Conservation (phyloP, 2,329 filamentous ascomycete species). For the Aspergillus sp. region DNA sequence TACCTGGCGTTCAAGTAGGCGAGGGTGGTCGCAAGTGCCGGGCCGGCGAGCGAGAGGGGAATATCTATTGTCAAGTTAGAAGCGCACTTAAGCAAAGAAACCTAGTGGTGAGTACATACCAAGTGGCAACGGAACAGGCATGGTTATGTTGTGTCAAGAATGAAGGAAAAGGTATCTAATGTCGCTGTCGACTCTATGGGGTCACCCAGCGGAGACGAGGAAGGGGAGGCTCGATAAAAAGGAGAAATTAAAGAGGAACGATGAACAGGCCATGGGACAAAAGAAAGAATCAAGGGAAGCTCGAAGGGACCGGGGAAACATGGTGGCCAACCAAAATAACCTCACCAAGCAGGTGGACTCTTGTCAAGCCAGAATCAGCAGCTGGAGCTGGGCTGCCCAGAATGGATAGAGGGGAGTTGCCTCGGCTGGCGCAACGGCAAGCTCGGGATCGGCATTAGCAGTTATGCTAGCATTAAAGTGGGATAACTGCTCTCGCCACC, state of each 20-base stretch:
- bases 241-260: background rate
- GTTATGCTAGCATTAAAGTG: too few relatives aligned
- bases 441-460: too few relatives aligned
- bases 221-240: background rate
- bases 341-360: background rate
- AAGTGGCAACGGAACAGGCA: conserved; percentile 8
- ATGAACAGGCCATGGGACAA: background rate
- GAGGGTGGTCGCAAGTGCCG: conserved; percentile 65
- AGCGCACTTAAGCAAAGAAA: background rate
- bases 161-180: background rate
- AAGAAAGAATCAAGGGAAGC: background rate
- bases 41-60: conserved; percentile 48
- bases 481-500: too few relatives aligned
- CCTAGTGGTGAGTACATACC: background rate
- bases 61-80: conserved; percentile 26
- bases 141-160: background rate
- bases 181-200: background rate
- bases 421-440: too few relatives aligned
- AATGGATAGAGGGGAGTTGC: background rate
- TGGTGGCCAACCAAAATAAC: background rate
- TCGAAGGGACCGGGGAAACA: background rate
- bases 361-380: background rate
- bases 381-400: background rate
- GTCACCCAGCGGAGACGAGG: background rate
- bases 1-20: conserved; percentile 77